These are phyloP conservation scores for Paracoccidioides lutzii DNA, from an alignment of 2,329 filamentous ascomycete genomes.

Conservation along the genomic window DNA sequence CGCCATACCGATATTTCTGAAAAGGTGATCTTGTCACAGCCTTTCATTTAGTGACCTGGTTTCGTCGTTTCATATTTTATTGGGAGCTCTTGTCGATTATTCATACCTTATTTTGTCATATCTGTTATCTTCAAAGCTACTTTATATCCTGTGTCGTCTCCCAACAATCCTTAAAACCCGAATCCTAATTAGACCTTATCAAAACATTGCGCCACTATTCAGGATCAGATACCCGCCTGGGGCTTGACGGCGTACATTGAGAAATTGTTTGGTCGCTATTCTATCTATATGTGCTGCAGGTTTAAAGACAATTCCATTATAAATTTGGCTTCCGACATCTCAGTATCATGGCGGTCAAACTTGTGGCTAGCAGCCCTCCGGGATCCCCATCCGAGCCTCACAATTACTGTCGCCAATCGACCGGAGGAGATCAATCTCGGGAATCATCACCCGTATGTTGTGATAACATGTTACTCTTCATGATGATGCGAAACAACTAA, in stretches of 20 bases:
- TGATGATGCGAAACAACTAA: not conserved
- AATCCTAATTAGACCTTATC: too few relatives aligned
- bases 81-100: not conserved
- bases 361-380: not conserved
- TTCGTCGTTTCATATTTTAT: not conserved
- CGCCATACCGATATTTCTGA: not conserved
- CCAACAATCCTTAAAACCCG: not conserved
- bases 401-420: not conserved
- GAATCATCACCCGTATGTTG: conserved; percentile 3
- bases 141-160: not conserved
- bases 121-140: not conserved
- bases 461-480: not conserved
- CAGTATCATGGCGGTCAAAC: not conserved
- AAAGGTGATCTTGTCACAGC: not conserved
- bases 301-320: not conserved
- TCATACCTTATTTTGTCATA: not conserved
- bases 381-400: not conserved
- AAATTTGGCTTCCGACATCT: not conserved
- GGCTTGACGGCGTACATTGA: not conserved
- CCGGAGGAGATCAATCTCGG: conserved; percentile 4
- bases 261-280: not conserved
- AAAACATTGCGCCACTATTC: too few relatives aligned
- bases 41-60: not conserved
- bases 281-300: not conserved
- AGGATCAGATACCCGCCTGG: not conserved